These are phyloP conservation scores for Globisporangium solare DNA, from an alignment of 352 stramenopile genomes.

Conservation along the genomic window DNA sequence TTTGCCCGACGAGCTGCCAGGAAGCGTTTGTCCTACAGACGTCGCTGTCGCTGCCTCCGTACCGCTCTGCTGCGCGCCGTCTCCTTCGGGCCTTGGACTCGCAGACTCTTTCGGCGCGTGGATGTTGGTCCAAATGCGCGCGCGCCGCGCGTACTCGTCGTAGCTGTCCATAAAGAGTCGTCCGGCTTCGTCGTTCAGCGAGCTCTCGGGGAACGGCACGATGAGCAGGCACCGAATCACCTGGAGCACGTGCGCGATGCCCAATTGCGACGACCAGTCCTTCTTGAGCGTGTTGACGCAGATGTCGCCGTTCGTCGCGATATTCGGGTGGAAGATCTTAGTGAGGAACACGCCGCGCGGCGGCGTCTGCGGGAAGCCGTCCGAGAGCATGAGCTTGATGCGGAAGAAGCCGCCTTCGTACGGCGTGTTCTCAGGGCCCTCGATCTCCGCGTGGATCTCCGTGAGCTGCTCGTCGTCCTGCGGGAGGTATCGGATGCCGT, in stretches of 20 bases:
- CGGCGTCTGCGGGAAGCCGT: conserved; percentile 80
- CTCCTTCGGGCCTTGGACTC: conserved; percentile 12
- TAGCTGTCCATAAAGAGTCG: conserved; percentile 99
- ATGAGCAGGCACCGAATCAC: conserved; percentile 99
- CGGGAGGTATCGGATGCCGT: conserved; percentile 91
- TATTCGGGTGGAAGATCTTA: conserved; percentile 99
- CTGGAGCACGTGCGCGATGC: conserved; percentile 95
- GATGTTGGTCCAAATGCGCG: conserved; percentile 88
- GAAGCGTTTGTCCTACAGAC: not conserved
- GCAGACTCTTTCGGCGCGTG: conserved; percentile 65
- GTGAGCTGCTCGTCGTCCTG: conserved; percentile 88
- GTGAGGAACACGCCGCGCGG: conserved; percentile 96
- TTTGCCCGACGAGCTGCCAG: not conserved
- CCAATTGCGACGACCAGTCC: conserved; percentile 95
- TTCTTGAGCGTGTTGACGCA: conserved; percentile 99
- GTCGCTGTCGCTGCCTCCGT: not conserved
- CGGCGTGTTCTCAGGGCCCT: conserved; percentile 95
- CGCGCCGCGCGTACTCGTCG: conserved; percentile 92
- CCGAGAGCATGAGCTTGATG: conserved; percentile 93
- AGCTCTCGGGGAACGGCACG: conserved; percentile 98
- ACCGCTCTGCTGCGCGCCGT: not conserved
- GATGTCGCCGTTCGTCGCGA: conserved; percentile 96
- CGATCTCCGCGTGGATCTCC: conserved; percentile 95
- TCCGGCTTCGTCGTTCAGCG: conserved; percentile 98
- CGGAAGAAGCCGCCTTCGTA: conserved; percentile 96